A percentile compares a stretch with the other conserved stretches of the same genome.
Evolutionary conservation across 2,329 filamentous ascomycete species (phyloP).

Genomic region (Sporothrix inflata): DNA sequence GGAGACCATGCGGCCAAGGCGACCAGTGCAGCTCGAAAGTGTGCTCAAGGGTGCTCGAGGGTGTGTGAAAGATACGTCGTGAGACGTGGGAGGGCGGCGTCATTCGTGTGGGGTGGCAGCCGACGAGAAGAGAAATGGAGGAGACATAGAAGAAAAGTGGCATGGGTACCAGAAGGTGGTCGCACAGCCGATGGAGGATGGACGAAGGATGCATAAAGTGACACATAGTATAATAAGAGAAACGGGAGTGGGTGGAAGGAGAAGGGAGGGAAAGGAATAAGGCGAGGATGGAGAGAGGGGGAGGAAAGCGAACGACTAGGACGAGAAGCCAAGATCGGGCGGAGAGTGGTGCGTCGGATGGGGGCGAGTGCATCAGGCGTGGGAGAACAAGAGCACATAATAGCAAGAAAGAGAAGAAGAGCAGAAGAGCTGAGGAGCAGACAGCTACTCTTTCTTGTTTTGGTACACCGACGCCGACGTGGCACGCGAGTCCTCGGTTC

Average conservation of each 20-base stretch:
- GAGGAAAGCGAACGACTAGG: not conserved
- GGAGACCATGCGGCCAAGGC: not conserved
- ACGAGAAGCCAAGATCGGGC: not conserved
- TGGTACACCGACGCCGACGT: not conserved
- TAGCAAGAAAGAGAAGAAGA: not conserved
- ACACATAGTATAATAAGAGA: slow-evolving; percentile 21
- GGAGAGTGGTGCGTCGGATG: not conserved
- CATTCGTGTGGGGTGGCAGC: not conserved
- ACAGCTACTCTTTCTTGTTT: slow-evolving; percentile 1
- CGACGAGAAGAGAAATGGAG: not conserved
- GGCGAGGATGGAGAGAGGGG: not conserved
- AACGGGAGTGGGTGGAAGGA: not conserved
- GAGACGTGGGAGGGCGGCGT: not conserved
- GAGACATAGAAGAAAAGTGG: not conserved
- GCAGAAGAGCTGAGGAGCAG: not conserved
- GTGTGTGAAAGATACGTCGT: not conserved
- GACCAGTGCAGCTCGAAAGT: not conserved
- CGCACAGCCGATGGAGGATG: not conserved
- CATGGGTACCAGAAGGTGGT: not conserved
- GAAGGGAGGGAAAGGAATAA: not conserved
- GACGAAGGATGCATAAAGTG: slow-evolving; percentile 7
- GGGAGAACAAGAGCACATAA: slow-evolving; percentile 3
- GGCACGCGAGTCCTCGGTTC: not conserved
- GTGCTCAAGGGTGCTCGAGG: not conserved
- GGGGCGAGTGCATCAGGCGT: not conserved